Percentiles rank a stretch among this genome's conserved stretches.
phyloP scores from a whole-genome alignment of 129 eudicot species.

The Chrysanthemum lavandulifolium region DNA sequence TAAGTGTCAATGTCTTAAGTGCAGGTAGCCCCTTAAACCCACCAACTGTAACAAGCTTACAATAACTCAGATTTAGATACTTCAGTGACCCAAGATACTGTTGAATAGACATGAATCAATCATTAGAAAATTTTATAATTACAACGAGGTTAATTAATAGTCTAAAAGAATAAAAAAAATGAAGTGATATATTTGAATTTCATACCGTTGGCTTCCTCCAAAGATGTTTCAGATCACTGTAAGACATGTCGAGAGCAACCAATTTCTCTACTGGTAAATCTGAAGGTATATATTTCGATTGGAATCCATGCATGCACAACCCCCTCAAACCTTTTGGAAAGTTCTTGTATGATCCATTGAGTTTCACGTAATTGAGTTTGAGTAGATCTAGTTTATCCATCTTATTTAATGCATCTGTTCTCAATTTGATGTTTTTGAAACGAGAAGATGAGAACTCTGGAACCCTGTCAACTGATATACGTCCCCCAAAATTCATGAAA shows the following conservation, averaged over 20 bases:
- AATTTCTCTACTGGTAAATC: too few species aligned
- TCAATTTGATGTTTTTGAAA: background rate
- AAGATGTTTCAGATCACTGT: constrained; percentile 20
- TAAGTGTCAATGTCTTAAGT: constrained; percentile 12
- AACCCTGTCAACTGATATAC: too few species aligned
- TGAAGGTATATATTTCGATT: too few species aligned
- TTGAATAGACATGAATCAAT: background rate
- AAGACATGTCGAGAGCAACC: constrained; percentile 11
- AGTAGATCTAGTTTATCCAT: constrained; percentile 21
- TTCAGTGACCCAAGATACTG: constrained; percentile 27
- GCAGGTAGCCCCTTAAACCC: constrained; percentile 17
- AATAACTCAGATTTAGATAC: constrained; percentile 21
- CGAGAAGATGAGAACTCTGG: too few species aligned
- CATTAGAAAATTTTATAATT: background rate
- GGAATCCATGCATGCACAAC: too few species aligned
- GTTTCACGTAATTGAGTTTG: too few species aligned
- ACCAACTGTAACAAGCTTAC: background rate
- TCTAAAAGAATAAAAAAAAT: too few species aligned
- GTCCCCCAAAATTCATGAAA: too few species aligned
- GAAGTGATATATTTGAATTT: background rate
- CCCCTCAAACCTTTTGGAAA: too few species aligned
- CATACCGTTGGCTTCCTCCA: constrained; percentile 20
- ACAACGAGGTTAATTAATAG: too few species aligned
- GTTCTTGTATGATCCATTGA: too few species aligned
- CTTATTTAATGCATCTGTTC: constrained; percentile 14